Base-by-base conservation (phyloP, 106 monocot genomes). In the Dioscorea zingiberensis region DNA sequence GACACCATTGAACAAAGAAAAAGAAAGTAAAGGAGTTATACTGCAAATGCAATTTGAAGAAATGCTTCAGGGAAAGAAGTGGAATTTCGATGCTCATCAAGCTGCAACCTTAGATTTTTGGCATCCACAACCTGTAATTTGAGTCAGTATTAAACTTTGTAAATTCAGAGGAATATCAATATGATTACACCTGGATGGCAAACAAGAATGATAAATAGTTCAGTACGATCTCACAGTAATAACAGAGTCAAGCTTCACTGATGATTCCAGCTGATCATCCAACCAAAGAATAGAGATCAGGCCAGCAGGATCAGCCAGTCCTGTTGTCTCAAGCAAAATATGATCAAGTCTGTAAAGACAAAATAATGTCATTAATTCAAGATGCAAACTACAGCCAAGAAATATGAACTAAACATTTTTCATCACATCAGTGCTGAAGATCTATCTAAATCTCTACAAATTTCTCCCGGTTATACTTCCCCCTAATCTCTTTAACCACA, bases 251-350 rank as follows among this genome's bases (percentile, higher is more conserved):
- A 98, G 84, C 70, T 54, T 89, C 47, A 98, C 76, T 58, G 79
- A 70, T 60, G 98, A 93, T 70, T 98, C 98, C 57, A 98, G 81
- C 60, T 98, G 98, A 80, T 98, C 98, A 72, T 98, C 98, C 68
- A 98, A 69, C 98, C 98, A 98, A 76, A 98, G 85, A 75, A 98
- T 59, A 44, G 92, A 92, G n/a, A 77, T 89, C 63, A 98, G 81
- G 4, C 92, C 92, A 68, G 92, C 98, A 66, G 98, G 98, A 76
- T 98, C 92, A 32, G 98, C 98, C 72, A 98, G 70, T 60, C 98
- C 98, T 60, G 97, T 98, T 27, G 97, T 97, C 86, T 98, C 98
- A 63, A 98, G 81, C 73, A 98, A 80, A 74, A 98, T 98, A 69
- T 98, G 92, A 82, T 98, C 98, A 71, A 98, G 83, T 65, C 98